A percentile compares a stretch with the other conserved stretches of the same genome.
Evolutionary conservation across 1,284 basidiomycete genomes (phyloP).

Genomic region (Phlebopus sp.): DNA sequence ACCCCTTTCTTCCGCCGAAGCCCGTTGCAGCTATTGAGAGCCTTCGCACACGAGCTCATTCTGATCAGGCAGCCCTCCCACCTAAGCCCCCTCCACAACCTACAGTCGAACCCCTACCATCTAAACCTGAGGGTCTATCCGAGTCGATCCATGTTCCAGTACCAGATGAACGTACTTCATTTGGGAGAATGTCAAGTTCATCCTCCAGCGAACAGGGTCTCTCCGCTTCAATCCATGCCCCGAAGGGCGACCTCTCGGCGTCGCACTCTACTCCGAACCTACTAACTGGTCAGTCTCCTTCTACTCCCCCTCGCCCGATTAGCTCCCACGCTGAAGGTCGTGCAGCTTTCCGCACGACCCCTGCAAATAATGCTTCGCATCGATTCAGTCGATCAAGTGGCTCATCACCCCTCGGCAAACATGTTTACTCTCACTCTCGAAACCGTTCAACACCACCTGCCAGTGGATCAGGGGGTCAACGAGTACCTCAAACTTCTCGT

Average conservation of each 20-base stretch:
- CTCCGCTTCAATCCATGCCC: constrained; percentile 49
- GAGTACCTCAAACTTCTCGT: constrained; percentile 46
- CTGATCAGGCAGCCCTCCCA: constrained; percentile 16
- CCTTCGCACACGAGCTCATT: constrained; percentile 16
- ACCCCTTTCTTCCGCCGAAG: constrained; percentile 51
- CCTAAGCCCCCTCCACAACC: constrained; percentile 7
- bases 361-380: constrained; percentile 21
- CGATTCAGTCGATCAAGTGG: constrained; percentile 40
- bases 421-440: constrained; percentile 42
- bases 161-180: constrained; percentile 15
- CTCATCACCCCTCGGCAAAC: constrained; percentile 38
- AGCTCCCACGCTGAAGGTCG: constrained; percentile 55
- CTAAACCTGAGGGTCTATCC: constrained; percentile 21
- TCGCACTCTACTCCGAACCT: constrained; percentile 29
- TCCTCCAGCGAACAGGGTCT: constrained; percentile 30
- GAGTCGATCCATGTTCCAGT: constrained; percentile 28
- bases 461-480: constrained; percentile 32
- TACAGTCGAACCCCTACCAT: constrained; percentile 11
- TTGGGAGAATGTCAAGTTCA: constrained; percentile 13
- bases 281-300: constrained; percentile 7
- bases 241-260: constrained; percentile 31
- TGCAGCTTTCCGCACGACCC: constrained; percentile 23
- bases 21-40: constrained; percentile 34
- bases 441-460: constrained; percentile 65
- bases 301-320: constrained; percentile 32